These are phyloP conservation scores for Monilinia fructicola DNA, from an alignment of 2,329 filamentous ascomycete species.

Conservation along the genomic window DNA sequence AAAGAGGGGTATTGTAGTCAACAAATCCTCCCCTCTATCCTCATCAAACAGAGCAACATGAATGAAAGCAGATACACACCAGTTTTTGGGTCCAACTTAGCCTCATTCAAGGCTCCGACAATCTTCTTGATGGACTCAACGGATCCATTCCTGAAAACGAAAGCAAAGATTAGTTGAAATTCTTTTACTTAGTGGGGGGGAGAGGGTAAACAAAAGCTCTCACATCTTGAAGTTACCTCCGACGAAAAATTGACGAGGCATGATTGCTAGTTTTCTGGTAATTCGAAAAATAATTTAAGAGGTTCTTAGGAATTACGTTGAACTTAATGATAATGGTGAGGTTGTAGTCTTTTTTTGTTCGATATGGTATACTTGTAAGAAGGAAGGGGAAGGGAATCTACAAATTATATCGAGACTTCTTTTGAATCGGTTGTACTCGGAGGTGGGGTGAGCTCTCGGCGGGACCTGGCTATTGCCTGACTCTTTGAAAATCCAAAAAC, in stretches of 20 bases:
- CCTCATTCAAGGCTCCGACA: slow-evolving; percentile 82
- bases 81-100: slow-evolving; percentile 72
- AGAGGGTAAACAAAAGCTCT: slow-evolving; percentile 39
- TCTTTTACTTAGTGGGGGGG: slow-evolving; percentile 15
- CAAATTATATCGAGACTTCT: slow-evolving; percentile 20
- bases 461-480: background rate
- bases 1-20: background rate
- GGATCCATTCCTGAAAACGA: slow-evolving; percentile 77
- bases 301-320: background rate
- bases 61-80: slow-evolving; percentile 52
- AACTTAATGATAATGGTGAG: background rate
- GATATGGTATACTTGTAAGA: background rate
- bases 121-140: slow-evolving; percentile 87
- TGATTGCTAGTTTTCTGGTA: slow-evolving; percentile 44
- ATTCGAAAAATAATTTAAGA: slow-evolving; percentile 14
- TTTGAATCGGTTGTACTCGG: slow-evolving; percentile 17
- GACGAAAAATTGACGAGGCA: slow-evolving; percentile 96
- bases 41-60: slow-evolving; percentile 10
- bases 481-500: slow-evolving; percentile 15
- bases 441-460: slow-evolving; percentile 19
- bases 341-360: background rate
- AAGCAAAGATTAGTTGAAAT: slow-evolving; percentile 19
- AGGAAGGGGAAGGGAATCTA: background rate
- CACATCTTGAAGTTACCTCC: slow-evolving; percentile 99
- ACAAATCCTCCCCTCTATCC: background rate